Base-by-base conservation (phyloP, 768 basidiomycete genomes). In the Hericium erinaceus region DNA sequence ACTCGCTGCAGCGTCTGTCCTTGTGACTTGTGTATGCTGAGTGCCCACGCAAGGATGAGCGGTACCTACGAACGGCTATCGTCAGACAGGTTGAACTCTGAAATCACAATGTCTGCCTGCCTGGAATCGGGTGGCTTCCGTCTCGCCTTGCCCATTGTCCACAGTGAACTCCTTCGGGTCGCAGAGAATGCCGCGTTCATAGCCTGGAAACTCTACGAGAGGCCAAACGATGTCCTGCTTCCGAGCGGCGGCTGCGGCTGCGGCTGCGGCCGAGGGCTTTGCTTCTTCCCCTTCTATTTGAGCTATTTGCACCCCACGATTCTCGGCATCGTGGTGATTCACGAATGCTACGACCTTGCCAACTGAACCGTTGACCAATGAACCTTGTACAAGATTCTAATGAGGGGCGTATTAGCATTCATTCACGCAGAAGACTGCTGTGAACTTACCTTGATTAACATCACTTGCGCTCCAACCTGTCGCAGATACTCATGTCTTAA, bases 11-110 rank as follows among this genome's bases (percentile, higher is more conserved):
- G 72, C 0, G 93, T 95, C 69, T 94, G 92, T 0, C 93, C 93
- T 67, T 95, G 93, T 4, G 86, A 87, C 67, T 95, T 95, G 72
- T 94, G 91, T 39, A 94, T 84, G 51, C 85, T 87, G 67, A 94
- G 75, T 0, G 92, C 91, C 88, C 91, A 94, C 0, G 92, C 84
- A n/a, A 92, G 72, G 53, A 85, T 84, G 5, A 87, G 62, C 2
- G 82, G 80, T 9, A 84, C 62, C 79, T 82, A 39, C 33, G 44
- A 28, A 51, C 15, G 7, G 7, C 33, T 46, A 20, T 20, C 2
- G 11, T 24, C 49, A 24, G 22, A 39, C 16, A 54, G 16, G 12
- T 26, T 4, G n/a, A 58, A 28, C 41, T 28, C 41, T 39, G 55
- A 39, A 44, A 57, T 48, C 40, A 11, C 44, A 48, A 13, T 57